Conservation (phyloP, 495 filamentous ascomycete species). For the Articulospora tetracladia region DNA sequence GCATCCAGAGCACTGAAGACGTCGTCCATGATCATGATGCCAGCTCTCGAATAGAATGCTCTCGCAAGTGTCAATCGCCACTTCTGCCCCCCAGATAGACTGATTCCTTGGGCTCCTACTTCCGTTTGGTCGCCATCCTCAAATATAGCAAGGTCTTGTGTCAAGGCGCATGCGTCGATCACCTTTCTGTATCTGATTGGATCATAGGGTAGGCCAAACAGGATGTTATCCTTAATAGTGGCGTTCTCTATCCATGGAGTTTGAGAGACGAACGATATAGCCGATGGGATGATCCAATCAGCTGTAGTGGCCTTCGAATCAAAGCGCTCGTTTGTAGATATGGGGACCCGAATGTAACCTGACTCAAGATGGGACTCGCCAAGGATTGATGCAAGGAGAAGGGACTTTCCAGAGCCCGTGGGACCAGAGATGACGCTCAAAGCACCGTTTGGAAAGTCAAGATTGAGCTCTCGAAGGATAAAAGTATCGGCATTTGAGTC, state of each 20-base stretch:
- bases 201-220: slow-evolving; percentile 49
- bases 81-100: slow-evolving; percentile 67
- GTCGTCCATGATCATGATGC: slow-evolving; percentile 65
- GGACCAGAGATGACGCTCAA: slow-evolving; percentile 37
- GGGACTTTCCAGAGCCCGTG: slow-evolving; percentile 55
- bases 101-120: slow-evolving; percentile 67
- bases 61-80: slow-evolving; percentile 68
- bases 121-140: slow-evolving; percentile 65
- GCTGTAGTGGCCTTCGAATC: slow-evolving; percentile 40
- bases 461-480: slow-evolving; percentile 20
- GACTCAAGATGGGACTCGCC: slow-evolving; percentile 50
- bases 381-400: slow-evolving; percentile 50
- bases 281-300: slow-evolving; percentile 49
- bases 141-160: slow-evolving; percentile 60
- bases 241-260: slow-evolving; percentile 53
- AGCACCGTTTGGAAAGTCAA: slow-evolving; percentile 18
- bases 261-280: slow-evolving; percentile 42
- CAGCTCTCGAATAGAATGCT: slow-evolving; percentile 64
- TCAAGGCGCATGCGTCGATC: slow-evolving; percentile 60
- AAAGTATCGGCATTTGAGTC: slow-evolving; percentile 7
- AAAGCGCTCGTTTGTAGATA: slow-evolving; percentile 31
- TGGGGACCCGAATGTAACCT: slow-evolving; percentile 42
- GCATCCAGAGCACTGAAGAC: slow-evolving; percentile 60
- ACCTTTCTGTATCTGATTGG: slow-evolving; percentile 47
- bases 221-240: slow-evolving; percentile 52